These are phyloP conservation scores for Lecanosticta acicola DNA, from an alignment of 2,329 filamentous ascomycete species.

Conservation along the genomic window DNA sequence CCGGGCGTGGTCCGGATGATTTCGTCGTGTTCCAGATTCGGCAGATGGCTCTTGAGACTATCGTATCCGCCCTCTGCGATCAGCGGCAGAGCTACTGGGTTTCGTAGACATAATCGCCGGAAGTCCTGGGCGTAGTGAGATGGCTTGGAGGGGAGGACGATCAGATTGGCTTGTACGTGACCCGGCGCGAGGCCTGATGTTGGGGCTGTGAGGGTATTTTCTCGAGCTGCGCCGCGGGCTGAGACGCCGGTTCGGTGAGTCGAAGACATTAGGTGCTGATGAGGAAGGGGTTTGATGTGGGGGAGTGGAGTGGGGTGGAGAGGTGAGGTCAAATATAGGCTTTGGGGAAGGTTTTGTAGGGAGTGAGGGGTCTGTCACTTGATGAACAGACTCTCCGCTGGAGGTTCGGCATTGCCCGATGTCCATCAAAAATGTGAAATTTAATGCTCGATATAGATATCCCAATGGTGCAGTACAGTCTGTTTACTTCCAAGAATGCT, in stretches of 20 bases:
- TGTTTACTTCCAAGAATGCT: no score
- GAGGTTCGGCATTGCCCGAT: not conserved
- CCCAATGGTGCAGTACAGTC: no score
- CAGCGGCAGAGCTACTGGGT: slow-evolving; percentile 58
- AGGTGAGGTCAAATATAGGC: not conserved
- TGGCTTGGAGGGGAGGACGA: slow-evolving; percentile 54
- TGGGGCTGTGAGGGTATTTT: slow-evolving; percentile 21
- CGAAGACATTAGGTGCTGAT: not conserved
- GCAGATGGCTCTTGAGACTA: slow-evolving; percentile 37
- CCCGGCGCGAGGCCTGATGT: slow-evolving; percentile 53
- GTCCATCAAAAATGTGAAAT: no score
- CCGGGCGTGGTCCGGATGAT: slow-evolving; percentile 31
- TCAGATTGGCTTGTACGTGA: slow-evolving; percentile 57
- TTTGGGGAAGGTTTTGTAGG: not conserved
- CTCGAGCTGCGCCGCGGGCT: not conserved
- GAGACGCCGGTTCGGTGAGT: not conserved
- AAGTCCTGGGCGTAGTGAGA: slow-evolving; percentile 55
- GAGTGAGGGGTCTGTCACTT: not conserved
- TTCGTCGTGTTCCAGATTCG: slow-evolving; percentile 8
- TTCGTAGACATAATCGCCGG: slow-evolving; percentile 53
- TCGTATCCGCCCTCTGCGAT: slow-evolving; percentile 49
- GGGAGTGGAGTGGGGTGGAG: no score
- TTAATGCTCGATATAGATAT: no score
- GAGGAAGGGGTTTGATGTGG: not conserved
- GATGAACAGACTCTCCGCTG: not conserved